These are phyloP conservation scores for Aspergillus fijiensis DNA, from an alignment of 2,329 filamentous ascomycete genomes.

Conservation along the genomic window DNA sequence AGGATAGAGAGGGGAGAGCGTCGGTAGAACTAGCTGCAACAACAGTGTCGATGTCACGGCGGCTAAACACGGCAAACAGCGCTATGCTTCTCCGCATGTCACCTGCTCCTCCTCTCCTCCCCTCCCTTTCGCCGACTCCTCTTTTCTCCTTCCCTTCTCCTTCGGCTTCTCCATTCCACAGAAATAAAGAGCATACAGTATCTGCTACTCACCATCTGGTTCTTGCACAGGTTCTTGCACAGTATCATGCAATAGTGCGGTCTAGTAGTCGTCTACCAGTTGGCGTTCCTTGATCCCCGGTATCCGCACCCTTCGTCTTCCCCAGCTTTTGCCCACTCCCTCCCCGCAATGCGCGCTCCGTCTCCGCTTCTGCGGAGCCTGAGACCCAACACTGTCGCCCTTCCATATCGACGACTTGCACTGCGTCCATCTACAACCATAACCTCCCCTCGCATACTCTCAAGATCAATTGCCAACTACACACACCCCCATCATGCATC, in stretches of 20 bases:
- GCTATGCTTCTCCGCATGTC: constrained; percentile 34
- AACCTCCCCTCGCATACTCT: constrained; percentile 12
- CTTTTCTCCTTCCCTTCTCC: constrained; percentile 9
- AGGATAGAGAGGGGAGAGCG: background rate
- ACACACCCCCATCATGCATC: constrained; percentile 77
- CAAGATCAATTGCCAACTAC: constrained; percentile 66
- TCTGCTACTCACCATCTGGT: background rate
- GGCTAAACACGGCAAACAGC: constrained; percentile 50
- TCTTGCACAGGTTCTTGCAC: background rate
- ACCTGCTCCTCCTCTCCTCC: background rate
- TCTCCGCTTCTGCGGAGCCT: constrained; percentile 42
- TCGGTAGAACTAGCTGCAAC: no score
- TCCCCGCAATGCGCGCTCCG: constrained; percentile 40
- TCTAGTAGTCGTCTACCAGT: no score
- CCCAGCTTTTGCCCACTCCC: constrained; percentile 9
- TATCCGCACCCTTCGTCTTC: constrained; percentile 5
- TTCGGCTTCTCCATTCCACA: background rate
- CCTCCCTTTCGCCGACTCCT: constrained; percentile 10
- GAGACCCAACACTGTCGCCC: constrained; percentile 27
- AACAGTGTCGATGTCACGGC: constrained; percentile 16
- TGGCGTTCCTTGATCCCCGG: background rate
- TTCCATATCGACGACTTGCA: constrained; percentile 25
- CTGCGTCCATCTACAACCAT: constrained; percentile 11
- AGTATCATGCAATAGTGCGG: background rate
- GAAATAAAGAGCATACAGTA: background rate